phyloP scores from a whole-genome alignment of 129 eudicot genomes.

The Artemisia argyi region DNA sequence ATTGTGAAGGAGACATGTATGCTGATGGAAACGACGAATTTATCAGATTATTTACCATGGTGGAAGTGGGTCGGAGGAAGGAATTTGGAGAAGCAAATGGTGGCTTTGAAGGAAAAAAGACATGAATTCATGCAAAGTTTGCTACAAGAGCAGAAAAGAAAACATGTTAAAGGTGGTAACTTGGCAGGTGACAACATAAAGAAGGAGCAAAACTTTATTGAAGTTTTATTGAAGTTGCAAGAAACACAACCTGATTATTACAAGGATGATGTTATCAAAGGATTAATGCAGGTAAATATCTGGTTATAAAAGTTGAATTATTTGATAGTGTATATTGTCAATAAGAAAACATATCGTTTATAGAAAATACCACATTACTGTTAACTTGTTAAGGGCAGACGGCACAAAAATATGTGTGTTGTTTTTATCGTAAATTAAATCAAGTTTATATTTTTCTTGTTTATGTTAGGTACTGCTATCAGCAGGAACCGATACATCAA shows the following conservation, averaged over 20 bases:
- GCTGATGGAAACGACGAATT: not conserved
- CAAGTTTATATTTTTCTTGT: not conserved
- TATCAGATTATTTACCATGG: not conserved
- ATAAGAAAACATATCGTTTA: not conserved
- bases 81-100: not conserved
- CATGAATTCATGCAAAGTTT: not conserved
- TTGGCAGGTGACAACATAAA: not conserved
- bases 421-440: too few species aligned
- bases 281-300: not conserved
- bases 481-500: constrained; percentile 8
- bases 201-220: not conserved
- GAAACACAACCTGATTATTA: not conserved
- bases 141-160: not conserved
- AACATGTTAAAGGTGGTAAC: not conserved
- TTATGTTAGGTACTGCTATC: not conserved
- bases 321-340: too few species aligned
- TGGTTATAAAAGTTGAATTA: not conserved
- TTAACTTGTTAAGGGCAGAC: too few species aligned
- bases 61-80: constrained; percentile 1
- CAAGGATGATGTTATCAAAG: not conserved
- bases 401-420: too few species aligned
- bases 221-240: constrained; percentile 3
- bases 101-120: not conserved
- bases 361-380: not conserved
- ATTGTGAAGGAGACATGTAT: not conserved